phyloP scores from a whole-genome alignment of 2,329 filamentous ascomycete genomes.

The Fusarium oligoseptatum region DNA sequence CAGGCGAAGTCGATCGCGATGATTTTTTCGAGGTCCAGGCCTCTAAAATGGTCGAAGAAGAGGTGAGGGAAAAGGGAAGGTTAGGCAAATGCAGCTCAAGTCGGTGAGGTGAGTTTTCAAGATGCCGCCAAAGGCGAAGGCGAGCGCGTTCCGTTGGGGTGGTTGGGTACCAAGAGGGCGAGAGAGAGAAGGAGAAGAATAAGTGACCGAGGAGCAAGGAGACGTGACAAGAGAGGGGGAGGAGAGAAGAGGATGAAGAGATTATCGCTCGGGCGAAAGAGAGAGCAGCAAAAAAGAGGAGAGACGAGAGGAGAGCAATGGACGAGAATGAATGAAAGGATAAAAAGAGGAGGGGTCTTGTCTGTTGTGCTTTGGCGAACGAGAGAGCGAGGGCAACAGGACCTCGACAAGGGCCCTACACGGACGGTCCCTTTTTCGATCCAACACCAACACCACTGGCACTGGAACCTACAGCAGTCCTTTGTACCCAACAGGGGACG shows the following conservation, averaged over 20 bases:
- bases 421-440: conserved; percentile 40
- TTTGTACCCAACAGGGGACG: conserved; percentile 30
- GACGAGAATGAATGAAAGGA: background rate
- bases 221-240: background rate
- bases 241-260: conserved; percentile 5
- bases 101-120: background rate
- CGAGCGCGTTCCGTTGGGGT: conserved; percentile 6
- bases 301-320: conserved; percentile 14
- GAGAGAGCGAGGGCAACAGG: conserved; percentile 24
- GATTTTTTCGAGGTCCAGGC: conserved; percentile 1
- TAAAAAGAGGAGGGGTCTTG: conserved; percentile 36
- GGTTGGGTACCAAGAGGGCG: conserved; percentile 5
- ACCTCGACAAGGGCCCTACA: conserved; percentile 40
- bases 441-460: conserved; percentile 33
- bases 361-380: conserved; percentile 19
- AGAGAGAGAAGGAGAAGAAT: conserved; percentile 24
- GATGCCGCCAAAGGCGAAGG: conserved; percentile 3
- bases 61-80: conserved; percentile 21
- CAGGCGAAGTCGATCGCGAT: conserved; percentile 1
- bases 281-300: conserved; percentile 5
- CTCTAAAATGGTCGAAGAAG: background rate
- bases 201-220: conserved; percentile 8
- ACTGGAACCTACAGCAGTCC: background rate
- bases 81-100: conserved; percentile 6
- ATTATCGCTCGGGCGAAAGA: background rate